Evolutionary conservation across 2,329 filamentous ascomycete genomes (phyloP).

Genomic region (Blumeria graminis): DNA sequence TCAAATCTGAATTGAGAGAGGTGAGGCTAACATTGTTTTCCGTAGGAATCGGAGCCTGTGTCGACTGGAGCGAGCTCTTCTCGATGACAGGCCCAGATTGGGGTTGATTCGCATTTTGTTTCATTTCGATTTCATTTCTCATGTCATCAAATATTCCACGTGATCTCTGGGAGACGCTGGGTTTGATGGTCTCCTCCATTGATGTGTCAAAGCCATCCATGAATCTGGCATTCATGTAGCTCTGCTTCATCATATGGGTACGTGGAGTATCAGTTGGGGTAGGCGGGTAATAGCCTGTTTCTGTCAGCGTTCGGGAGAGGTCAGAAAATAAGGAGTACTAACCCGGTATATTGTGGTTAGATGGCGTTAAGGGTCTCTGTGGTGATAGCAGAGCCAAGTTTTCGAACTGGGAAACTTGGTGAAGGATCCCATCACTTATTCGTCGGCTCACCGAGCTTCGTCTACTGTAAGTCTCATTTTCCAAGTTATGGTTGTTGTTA

Average conservation of each 20-base stretch:
- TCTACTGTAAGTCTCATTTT: slow-evolving; percentile 7
- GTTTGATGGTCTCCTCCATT: slow-evolving; percentile 42
- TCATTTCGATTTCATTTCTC: slow-evolving; percentile 29
- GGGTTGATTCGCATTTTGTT: slow-evolving; percentile 29
- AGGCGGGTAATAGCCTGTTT: slow-evolving; percentile 36
- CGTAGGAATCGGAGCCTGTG: slow-evolving; percentile 25
- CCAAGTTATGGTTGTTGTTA: background rate
- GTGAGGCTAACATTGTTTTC: slow-evolving; percentile 30
- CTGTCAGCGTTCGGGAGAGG: slow-evolving; percentile 5
- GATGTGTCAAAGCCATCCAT: slow-evolving; percentile 37
- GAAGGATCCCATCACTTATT: slow-evolving; percentile 36
- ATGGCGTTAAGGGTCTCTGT: slow-evolving; percentile 34
- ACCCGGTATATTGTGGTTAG: slow-evolving; percentile 34
- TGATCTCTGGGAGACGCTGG: slow-evolving; percentile 21
- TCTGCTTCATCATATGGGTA: slow-evolving; percentile 17
- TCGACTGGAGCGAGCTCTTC: slow-evolving; percentile 22
- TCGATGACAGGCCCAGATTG: slow-evolving; percentile 24
- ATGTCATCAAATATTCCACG: slow-evolving; percentile 33
- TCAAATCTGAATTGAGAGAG: slow-evolving; percentile 21
- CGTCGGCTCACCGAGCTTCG: slow-evolving; percentile 18
- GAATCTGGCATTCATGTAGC: slow-evolving; percentile 24
- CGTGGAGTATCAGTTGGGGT: slow-evolving; percentile 43
- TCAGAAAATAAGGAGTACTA: slow-evolving; percentile 15
- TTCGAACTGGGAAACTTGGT: slow-evolving; percentile 35
- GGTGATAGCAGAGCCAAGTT: slow-evolving; percentile 21